Evolutionary conservation across 495 filamentous ascomycete species (phyloP), one percentile per base, ranked within the genome.

Genomic region (Xylaria sp.): DNA sequence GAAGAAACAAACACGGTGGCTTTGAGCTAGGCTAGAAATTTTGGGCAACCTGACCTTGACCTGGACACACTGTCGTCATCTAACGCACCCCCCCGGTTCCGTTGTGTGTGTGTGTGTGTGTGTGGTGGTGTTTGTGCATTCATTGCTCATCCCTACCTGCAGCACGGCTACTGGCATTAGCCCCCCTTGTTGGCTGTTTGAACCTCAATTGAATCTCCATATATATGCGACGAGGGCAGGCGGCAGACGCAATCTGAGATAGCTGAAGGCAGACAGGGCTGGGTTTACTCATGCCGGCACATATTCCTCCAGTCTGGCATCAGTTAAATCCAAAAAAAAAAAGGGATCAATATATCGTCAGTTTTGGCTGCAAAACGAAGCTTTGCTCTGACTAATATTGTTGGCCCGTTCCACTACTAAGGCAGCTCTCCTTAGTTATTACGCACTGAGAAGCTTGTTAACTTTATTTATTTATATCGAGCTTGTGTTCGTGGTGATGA

Each of bases 151-250:
- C 75, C 75, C 73, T 79, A 73, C 61, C 69, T 44, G 70, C 65
- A 68, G 72, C 66, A 41, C 79, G 81, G 82, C 67, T 77, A 75
- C 68, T 72, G 77, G 80, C 82, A 83, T 81, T 83, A 81, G 82
- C 69, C 67, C 68, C 41, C 62, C n/a, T n/a, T n/a, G n/a, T 71
- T 74, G 77, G 71, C 81, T 83, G 82, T 83, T 84, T 83, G 82
- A 81, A 82, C 81, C 70, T 81, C 80, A 77, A 71, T 78, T 71
- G 71, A n/a, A n/a, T 35, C 33, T 63, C 41, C 35, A n/a, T 76
- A 15, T 44, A n/a, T 76, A 15, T 44, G 33, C 21, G 48, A 65
- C 19, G 21, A 29, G 24, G 40, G 31, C 7, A 70, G 31, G 57
- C 29, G 31, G 43, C 14, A 35, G 64, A 67, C 29, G 48, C 64